Percentiles rank a stretch among this genome's conserved stretches.
These are phyloP conservation scores for Elongisporangium undulatum DNA, from an alignment of 352 stramenopile genomes.

Conservation along the genomic window DNA sequence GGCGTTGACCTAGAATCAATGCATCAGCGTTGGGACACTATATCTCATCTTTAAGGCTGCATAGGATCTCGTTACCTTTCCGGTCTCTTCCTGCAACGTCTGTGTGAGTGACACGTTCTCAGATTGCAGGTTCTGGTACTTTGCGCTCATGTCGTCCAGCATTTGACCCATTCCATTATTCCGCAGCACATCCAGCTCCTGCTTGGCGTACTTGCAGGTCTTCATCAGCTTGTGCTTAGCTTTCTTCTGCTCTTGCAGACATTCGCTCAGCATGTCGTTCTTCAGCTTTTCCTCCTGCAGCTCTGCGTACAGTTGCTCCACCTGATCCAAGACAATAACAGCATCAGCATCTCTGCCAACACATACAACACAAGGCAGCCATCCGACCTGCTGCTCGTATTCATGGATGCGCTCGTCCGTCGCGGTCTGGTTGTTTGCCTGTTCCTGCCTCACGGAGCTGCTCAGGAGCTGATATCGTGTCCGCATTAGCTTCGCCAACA, in stretches of 20 bases:
- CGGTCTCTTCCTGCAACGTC: conserved; percentile 28
- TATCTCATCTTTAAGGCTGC: not conserved
- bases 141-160: conserved; percentile 59
- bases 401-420: conserved; percentile 54
- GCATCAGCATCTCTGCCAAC: not conserved
- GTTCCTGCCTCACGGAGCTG: conserved; percentile 30
- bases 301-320: conserved; percentile 62
- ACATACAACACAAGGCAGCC: not conserved
- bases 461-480: conserved; percentile 21
- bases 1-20: not conserved
- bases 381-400: conserved; percentile 58
- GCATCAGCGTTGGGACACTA: not conserved
- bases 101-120: conserved; percentile 31
- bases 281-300: conserved; percentile 65
- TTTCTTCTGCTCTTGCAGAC: conserved; percentile 62
- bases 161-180: conserved; percentile 61
- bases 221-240: conserved; percentile 72
- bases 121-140: conserved; percentile 43
- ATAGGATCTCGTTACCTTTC: conserved; percentile 22
- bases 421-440: conserved; percentile 17
- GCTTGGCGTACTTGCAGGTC: conserved; percentile 56
- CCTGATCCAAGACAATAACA: conserved; percentile 20
- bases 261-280: conserved; percentile 62
- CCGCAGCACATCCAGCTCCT: conserved; percentile 57
- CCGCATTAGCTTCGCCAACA: not conserved